These are phyloP conservation scores for Pseudogymnoascus sp. DNA, from an alignment of 2,329 filamentous ascomycete genomes.

Conservation along the genomic window DNA sequence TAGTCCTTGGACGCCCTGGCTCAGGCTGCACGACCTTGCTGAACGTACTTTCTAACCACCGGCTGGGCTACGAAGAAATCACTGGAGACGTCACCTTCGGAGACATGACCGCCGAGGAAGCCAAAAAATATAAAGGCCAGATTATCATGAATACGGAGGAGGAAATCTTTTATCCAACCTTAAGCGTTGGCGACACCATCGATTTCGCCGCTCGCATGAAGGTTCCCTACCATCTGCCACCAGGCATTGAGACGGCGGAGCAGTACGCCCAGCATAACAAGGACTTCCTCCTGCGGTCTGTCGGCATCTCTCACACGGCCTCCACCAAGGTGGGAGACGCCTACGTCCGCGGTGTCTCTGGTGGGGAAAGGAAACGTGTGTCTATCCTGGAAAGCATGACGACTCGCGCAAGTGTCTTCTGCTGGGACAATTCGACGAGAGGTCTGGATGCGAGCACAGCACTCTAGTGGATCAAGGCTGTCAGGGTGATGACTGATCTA, in stretches of 20 bases:
- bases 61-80: constrained; percentile 39
- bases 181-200: constrained; percentile 43
- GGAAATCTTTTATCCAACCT: constrained; percentile 40
- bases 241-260: constrained; percentile 28
- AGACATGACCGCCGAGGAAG: constrained; percentile 33
- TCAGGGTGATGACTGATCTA: constrained; percentile 55
- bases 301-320: constrained; percentile 44
- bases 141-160: constrained; percentile 49
- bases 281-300: constrained; percentile 32
- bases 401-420: constrained; percentile 38
- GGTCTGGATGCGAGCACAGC: constrained; percentile 58
- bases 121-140: constrained; percentile 43
- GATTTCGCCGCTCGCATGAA: constrained; percentile 50
- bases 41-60: constrained; percentile 54
- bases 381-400: constrained; percentile 43
- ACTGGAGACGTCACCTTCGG: constrained; percentile 51
- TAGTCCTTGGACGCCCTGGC: constrained; percentile 60
- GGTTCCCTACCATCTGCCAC: constrained; percentile 45
- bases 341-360: constrained; percentile 52
- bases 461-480: constrained; percentile 48
- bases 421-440: constrained; percentile 60
- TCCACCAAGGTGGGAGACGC: constrained; percentile 48
- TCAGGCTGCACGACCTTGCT: constrained; percentile 63
- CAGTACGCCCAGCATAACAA: constrained; percentile 44
- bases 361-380: constrained; percentile 53